Base-by-base conservation (phyloP, 1,284 basidiomycete species). In the Tylopilus orsonianus region DNA sequence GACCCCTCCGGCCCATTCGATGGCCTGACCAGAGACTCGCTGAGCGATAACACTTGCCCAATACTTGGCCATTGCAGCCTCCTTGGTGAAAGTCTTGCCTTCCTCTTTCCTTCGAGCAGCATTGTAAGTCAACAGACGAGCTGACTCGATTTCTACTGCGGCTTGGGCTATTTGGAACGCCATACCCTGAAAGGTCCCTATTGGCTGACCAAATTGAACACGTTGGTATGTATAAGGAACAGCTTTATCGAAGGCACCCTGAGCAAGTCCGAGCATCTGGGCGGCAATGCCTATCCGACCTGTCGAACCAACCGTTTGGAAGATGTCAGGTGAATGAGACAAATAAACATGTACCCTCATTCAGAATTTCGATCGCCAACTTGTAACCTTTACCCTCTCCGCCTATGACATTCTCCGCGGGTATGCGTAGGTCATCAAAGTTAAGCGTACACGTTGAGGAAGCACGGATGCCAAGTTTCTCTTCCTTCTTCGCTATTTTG, bases 401-500 rank as follows among this genome's bases (percentile, higher is more conserved):
- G 18, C 97, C 96, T 58, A 99, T 87, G 50, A 99, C 72, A 68
- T 99, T 98, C 71, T 91, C 93, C 48, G 81, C 87, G 5, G 96
- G 97, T 36, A 99, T 79, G 59, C 85, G 87, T 64, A 99, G 73
- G 65, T 97, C 93, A 73, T 99, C 97, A 68, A 99, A 97, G 74
- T 89, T 92, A 56, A 99, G 80, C 1, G 93, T 86, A 69, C 96
- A 99, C 1, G 96, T 99, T 19, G 93, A 97, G n/a, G 92, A 96
- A 0, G 96, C 94, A 44, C 89, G 80, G 67, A 99, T 99, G 51
- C 96, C 96, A 46, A 99, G 84, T 73, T 99, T 99, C 72, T 96
- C 85, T 71, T 99, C 96, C 76, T 98, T 98, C 79, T 99, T 99
- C 39, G 94, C 94, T 55, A 99, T 94, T 70, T 97, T 78, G 56